Base-by-base conservation (phyloP, 306 rosid species). In the Senna tora region DNA sequence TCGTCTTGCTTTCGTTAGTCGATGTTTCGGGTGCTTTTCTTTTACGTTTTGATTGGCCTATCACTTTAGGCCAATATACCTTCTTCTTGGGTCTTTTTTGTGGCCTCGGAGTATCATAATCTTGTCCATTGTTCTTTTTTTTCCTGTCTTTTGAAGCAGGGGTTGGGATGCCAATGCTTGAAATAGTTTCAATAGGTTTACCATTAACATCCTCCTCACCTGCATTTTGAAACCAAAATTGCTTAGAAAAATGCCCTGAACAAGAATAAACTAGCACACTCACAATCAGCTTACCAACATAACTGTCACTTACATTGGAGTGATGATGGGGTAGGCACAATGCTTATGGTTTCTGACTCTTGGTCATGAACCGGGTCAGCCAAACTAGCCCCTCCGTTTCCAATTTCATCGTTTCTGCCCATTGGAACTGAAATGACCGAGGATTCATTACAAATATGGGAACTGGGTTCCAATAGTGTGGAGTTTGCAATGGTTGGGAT, bases 61-160 rank as follows among this genome's bases (percentile, higher is more conserved):
- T 12, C 51, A 85, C 77, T 28, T 79, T 84, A 11, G 91, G 85
- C 43, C 84, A 7, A 49, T 76, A 75, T 10, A 20, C 19, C 71
- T 71, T 88, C 62, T 62, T 81, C 53, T 34, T 74, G 0, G n/a
- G 11, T 70, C 16, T 73, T 65, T 72, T 51, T 0, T 2, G 25
- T 2, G 72, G 53, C 11, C 25, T 36, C 38, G 14, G 21, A n/a
- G n/a, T n/a, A 2, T 75, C 30, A 53, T 17, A 5, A 1, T 73
- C 51, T 17, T 4, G 16, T 2, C 0, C 41, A 13, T 34, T 22
- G 11, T 9, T 21, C 38, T 14, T 39, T 58, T 73, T 79, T 70
- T 77, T 79, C 15, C 42, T 32, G 6, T 9, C 22, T n/a, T 59
- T 16, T 32, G 75, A 39, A 57, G 59, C 7, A 6, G 68, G 20